Evolutionary conservation across 768 basidiomycete genomes (phyloP).

Genomic region (Naganishia onofrii): DNA sequence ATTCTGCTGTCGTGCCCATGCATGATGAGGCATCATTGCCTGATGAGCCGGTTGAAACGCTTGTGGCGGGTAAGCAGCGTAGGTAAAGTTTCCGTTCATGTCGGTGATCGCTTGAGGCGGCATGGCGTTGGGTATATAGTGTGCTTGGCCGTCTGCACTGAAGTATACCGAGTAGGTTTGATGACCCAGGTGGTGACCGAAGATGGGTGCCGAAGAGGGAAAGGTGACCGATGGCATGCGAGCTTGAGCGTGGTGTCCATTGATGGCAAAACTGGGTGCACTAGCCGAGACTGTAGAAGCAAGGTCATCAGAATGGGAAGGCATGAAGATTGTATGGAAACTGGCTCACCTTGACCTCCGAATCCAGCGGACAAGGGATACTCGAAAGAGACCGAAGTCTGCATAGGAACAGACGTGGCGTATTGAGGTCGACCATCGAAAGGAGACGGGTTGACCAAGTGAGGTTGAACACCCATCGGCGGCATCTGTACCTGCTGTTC

Average conservation of each 20-base stretch:
- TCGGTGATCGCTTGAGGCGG: conserved; percentile 8
- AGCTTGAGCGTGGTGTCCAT: neutral
- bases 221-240: neutral
- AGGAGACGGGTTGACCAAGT: neutral
- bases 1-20: conserved; percentile 23
- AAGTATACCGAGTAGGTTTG: conserved; percentile 20
- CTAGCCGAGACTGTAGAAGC: neutral
- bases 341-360: neutral
- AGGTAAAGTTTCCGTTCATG: conserved; percentile 17
- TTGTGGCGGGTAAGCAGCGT: conserved; percentile 12
- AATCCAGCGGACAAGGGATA: neutral
- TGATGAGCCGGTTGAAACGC: conserved; percentile 15
- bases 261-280: neutral
- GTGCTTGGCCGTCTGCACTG: conserved; percentile 7
- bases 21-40: conserved; percentile 14
- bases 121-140: conserved; percentile 13
- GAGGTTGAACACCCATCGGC: neutral
- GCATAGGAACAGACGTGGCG: neutral
- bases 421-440: neutral
- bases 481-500: conserved; percentile 2
- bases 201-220: neutral
- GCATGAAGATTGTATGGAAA: neutral
- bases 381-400: neutral
- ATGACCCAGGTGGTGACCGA: neutral
- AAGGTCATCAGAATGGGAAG: neutral